Evolutionary conservation across 1,284 basidiomycete genomes (phyloP), one percentile per base, ranked within the genome.

Genomic region (Ustilago bromivora): DNA sequence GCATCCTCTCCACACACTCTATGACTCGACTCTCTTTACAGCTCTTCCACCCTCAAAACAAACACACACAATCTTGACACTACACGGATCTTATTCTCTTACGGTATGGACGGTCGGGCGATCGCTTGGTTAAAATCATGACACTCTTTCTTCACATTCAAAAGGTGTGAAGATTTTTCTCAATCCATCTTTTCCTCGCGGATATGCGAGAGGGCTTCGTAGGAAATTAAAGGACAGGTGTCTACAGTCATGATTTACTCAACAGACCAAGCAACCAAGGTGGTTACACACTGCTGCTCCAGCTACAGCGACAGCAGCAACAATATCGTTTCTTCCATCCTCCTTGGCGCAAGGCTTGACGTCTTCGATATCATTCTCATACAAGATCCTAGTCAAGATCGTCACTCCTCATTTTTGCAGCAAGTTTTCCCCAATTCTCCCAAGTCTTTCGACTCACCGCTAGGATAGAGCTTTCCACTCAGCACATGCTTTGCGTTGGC

Each of bases 141-240:
- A 36, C 46, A 17, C 8, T 32, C 11, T 49, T 49, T 34, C 46
- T 58, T 61, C 43, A 55, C 59, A 65, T 46, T 54, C 36, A 57
- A 28, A 54, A 38, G 69, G 60, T 60, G 63, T 71, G 56, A 52
- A 56, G n/a, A 7, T 43, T 35, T 43, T 38, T 66, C 53, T 43
- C 57, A 51, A 52, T 60, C 58, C 61, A 53, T 57, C 4, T 59
- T 28, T 57, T 78, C 76, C 76, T 78, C 76, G 76, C 76, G 71
- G 76, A 71, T 67, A 78, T 67, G 76, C 71, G 76, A 78, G 76
- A 78, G 76, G 76, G 76, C 76, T 78, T 71, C 76, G 71, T 49
- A 38, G 76, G 76, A 74, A 70, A 49, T 15, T 13, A 70, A 67
- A 17, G 61, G 74, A 76, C 74, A 60, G 74, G 69, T 63, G 53